Evolutionary conservation across 2,329 filamentous ascomycete genomes (phyloP), one percentile per base, ranked within the genome.

Genomic region (Teratosphaeriaceae sp.): DNA sequence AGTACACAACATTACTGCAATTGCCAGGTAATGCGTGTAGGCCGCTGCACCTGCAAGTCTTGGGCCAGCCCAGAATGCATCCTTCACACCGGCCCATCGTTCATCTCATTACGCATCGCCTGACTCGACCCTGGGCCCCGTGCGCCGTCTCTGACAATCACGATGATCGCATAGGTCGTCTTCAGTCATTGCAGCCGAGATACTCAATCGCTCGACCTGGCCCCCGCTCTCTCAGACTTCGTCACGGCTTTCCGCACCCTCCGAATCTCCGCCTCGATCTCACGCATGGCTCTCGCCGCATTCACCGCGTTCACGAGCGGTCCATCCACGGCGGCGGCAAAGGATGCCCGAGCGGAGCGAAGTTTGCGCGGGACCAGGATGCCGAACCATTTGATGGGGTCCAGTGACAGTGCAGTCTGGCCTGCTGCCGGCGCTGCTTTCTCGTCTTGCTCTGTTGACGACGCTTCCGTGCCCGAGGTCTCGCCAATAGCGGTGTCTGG

Each of bases 241-340:
- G 63, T 63, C 4, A 72, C 57, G 18, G 61, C 58, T 54, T 76
- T 77, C 51, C 71, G 64, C 38, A 67, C 42, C 44, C 82, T 69
- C 27, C 82, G 72, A 42, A 90, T 79, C 51, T 84, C 76, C 40
- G 82, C 78, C 66, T 88, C 84, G 4, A 85, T 59, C n/a, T 65
- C 65, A 12, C 71, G 69, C 75, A 90, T 79, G 54, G 79, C 73
- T 21, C 70, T 70, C 26, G 72, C 69, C n/a, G 85, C 62, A 1
- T 72, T 73, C 5, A 72, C 72, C 7, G 88, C 65, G 29, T 65
- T 64, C 1, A 79, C 74, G 2, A 88, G 62, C 3, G 82, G 60
- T 0, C 71, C 63, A 42, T 80, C 74, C 6, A 87, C 70, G 0
- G 72, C 72, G 27, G 68, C 57, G 21, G 67, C 55, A 40, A 84